Conservation (phyloP, 148 eudicot species). For the Chenopodium berlandieri region DNA sequence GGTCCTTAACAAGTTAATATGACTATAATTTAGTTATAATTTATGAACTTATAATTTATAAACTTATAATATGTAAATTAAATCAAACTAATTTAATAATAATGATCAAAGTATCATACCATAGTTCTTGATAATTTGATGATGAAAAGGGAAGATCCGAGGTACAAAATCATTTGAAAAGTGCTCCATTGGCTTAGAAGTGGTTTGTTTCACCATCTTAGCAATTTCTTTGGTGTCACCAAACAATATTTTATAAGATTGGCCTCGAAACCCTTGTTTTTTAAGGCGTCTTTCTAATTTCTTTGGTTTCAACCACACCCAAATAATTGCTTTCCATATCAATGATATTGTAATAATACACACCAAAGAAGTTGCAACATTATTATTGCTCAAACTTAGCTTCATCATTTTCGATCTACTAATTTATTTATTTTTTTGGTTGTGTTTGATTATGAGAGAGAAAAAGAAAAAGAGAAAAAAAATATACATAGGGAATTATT, state of each 20-base stretch:
- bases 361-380: conserved; percentile 15
- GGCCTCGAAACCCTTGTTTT: conserved; percentile 43
- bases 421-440: background rate
- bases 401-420: background rate
- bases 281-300: conserved; percentile 36
- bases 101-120: conserved; percentile 21
- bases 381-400: background rate
- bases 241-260: conserved; percentile 37
- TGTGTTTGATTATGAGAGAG: background rate
- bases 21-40: too few relatives aligned
- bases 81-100: too few relatives aligned
- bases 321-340: conserved; percentile 32
- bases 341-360: conserved; percentile 11
- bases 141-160: conserved; percentile 30
- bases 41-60: too few relatives aligned
- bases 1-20: too few relatives aligned
- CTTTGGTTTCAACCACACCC: conserved; percentile 55
- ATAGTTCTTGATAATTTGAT: conserved; percentile 25
- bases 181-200: conserved; percentile 28
- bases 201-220: conserved; percentile 27
- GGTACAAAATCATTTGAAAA: conserved; percentile 25
- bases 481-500: background rate
- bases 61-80: too few relatives aligned
- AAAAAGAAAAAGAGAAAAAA: background rate
- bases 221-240: conserved; percentile 39